Evolutionary conservation across 306 rosid species (phyloP).

Genomic region (Prunus mume): DNA sequence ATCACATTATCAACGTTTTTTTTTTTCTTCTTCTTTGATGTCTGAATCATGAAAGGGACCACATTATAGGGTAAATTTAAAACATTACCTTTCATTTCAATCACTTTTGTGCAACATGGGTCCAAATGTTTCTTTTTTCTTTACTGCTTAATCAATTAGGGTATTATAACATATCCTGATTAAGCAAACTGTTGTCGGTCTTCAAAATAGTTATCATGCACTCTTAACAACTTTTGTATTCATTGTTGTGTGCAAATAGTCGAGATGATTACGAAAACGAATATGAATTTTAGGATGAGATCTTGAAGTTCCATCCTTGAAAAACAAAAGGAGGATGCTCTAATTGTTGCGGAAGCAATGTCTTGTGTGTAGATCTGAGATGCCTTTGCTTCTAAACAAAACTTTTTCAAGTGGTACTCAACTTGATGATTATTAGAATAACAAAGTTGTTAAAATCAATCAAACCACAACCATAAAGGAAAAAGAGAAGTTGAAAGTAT

Average conservation of each 20-base stretch:
- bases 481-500: not conserved
- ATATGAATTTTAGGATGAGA: not conserved
- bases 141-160: too few relatives aligned
- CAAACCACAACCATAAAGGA: not conserved
- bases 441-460: not conserved
- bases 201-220: too few relatives aligned
- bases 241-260: not conserved
- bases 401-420: not conserved
- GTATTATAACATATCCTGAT: too few relatives aligned
- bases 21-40: too few relatives aligned
- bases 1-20: too few relatives aligned
- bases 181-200: too few relatives aligned
- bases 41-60: too few relatives aligned
- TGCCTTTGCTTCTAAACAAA: not conserved
- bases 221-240: too few relatives aligned
- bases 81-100: too few relatives aligned
- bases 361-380: not conserved
- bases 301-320: not conserved
- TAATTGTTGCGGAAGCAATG: conserved; percentile 9
- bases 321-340: not conserved
- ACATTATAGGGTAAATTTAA: too few relatives aligned
- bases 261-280: not conserved
- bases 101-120: too few relatives aligned
- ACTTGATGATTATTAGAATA: not conserved
- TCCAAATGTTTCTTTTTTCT: too few relatives aligned